Conservation (phyloP, 2,329 filamentous ascomycete genomes). For the Xylaria sp. region DNA sequence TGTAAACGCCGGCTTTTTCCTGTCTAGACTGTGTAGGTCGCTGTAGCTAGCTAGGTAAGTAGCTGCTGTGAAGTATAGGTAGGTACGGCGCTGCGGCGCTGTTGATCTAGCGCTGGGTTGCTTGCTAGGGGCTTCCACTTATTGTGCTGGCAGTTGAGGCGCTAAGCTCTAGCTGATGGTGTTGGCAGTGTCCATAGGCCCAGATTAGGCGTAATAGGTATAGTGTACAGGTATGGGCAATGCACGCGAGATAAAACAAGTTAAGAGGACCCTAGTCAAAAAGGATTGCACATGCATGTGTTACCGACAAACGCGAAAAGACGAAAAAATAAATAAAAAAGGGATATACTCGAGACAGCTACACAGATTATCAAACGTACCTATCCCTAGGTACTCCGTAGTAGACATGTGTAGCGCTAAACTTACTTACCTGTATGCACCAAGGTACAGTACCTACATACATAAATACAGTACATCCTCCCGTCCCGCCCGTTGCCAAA, state of each 20-base stretch:
- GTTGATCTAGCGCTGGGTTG: not conserved
- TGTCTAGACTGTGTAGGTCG: not conserved
- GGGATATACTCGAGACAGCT: not conserved
- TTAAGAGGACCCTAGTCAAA: not conserved
- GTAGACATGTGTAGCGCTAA: too few relatives aligned
- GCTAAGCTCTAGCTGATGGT: conserved; percentile 3
- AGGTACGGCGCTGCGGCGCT: not conserved
- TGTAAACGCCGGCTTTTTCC: not conserved
- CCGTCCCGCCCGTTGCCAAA: not conserved
- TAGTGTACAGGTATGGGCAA: not conserved
- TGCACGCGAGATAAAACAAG: not conserved
- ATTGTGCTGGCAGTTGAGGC: not conserved
- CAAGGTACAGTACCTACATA: not conserved
- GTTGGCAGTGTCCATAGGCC: not conserved
- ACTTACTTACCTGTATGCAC: not conserved
- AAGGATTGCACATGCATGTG: not conserved
- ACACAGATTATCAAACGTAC: not conserved
- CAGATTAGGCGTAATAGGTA: conserved; percentile 5
- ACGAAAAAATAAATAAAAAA: too few relatives aligned
- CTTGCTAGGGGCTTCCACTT: not conserved
- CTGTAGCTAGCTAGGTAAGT: not conserved
- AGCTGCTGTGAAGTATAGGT: not conserved
- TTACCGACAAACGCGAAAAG: too few relatives aligned
- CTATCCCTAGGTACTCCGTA: too few relatives aligned
- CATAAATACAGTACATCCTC: not conserved